Conservation (phyloP, 2,329 filamentous ascomycete species). For the Cercospora nicotianae region DNA sequence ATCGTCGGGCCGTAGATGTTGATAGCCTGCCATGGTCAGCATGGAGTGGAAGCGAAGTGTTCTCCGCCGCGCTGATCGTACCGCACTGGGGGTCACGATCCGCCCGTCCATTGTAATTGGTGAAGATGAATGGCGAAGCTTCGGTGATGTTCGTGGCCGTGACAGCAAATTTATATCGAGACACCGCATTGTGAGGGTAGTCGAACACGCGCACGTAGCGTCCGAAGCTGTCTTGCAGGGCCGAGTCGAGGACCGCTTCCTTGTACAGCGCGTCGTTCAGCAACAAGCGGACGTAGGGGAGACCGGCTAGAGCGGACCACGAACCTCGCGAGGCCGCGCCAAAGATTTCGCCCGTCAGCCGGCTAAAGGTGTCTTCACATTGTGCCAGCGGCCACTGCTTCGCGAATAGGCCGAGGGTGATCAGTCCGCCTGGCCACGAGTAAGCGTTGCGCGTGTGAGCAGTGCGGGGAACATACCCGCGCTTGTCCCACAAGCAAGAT, state of each 20-base stretch:
- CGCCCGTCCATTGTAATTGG: not conserved
- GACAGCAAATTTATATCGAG: not conserved
- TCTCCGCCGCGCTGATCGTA: not conserved
- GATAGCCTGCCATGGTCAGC: not conserved
- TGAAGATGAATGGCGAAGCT: not conserved
- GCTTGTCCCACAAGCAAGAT: not conserved
- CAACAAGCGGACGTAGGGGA: not conserved
- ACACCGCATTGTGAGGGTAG: not conserved
- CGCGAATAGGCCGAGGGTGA: not conserved
- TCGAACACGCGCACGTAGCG: not conserved
- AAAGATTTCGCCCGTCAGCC: not conserved
- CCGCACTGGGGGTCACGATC: not conserved
- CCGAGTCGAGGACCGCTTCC: not conserved
- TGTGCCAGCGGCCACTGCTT: not conserved
- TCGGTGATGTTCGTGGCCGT: not conserved
- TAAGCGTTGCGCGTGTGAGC: not conserved
- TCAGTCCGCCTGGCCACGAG: not conserved
- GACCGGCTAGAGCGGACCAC: not conserved
- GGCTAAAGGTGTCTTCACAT: not conserved
- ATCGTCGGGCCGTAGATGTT: not conserved
- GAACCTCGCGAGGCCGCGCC: not conserved
- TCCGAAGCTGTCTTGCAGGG: not conserved
- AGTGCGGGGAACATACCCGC: not conserved
- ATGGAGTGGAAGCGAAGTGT: not conserved
- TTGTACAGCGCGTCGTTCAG: not conserved